phyloP scores from a whole-genome alignment of 139 green algal genomes.

The Chlamydomonas incerta region DNA sequence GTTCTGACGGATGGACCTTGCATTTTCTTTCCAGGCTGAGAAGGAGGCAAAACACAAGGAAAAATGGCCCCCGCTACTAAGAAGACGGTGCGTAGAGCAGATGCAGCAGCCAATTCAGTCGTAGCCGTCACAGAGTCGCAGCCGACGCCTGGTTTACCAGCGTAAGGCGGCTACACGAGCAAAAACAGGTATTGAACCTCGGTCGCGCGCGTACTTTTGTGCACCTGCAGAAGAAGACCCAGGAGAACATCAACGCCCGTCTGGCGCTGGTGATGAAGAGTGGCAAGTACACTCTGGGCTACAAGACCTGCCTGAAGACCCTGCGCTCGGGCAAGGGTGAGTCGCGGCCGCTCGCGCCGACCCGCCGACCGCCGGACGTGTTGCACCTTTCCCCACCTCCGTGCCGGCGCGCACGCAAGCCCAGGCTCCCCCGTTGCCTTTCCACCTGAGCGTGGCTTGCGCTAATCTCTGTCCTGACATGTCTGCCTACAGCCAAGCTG shows the following conservation, averaged over 20 bases:
- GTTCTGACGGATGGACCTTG: neutral
- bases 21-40: constrained; percentile 46
- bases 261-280: constrained; percentile 99
- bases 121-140: neutral
- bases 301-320: constrained; percentile 98
- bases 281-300: constrained; percentile 99
- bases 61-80: constrained; percentile 62
- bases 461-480: too few species aligned
- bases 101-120: neutral
- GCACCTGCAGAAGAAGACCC: constrained; percentile 86
- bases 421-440: too few species aligned
- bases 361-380: too few species aligned
- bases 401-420: too few species aligned
- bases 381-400: too few species aligned
- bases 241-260: constrained; percentile 97
- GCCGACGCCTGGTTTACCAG: too few species aligned
- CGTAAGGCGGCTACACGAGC: too few species aligned
- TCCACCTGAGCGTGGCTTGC: too few species aligned
- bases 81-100: constrained; percentile 59
- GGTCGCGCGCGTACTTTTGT: constrained; percentile 1
- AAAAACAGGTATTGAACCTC: neutral
- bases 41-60: constrained; percentile 52
- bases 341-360: neutral
- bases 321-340: constrained; percentile 94
- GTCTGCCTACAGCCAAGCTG: constrained; percentile 98